Conservation (phyloP, 2,329 filamentous ascomycete genomes). For the Elsinoe australis region DNA sequence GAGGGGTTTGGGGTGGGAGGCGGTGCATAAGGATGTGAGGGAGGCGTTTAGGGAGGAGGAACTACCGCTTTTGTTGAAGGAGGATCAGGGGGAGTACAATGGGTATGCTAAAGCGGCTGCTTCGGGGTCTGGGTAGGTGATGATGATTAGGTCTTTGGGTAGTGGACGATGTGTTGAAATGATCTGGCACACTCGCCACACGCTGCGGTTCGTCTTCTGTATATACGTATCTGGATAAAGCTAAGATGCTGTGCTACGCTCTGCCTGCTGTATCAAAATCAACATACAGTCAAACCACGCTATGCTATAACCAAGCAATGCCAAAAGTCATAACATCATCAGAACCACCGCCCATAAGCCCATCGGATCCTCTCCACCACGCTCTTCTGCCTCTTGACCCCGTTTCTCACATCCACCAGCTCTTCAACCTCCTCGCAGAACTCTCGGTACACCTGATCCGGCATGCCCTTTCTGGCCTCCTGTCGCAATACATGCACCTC, state of each 20-base stretch:
- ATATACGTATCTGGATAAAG: no score
- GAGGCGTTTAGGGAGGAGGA: conserved; percentile 38
- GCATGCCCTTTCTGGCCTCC: conserved; percentile 60
- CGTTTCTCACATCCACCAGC: conserved; percentile 69
- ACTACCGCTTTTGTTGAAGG: conserved; percentile 33
- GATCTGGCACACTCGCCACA: no score
- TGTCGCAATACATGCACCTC: conserved; percentile 78
- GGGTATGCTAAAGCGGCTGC: conserved; percentile 18
- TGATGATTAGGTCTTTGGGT: no score
- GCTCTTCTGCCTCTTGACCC: conserved; percentile 67
- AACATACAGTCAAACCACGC: no score
- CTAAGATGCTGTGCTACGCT: no score
- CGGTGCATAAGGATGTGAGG: conserved; percentile 38
- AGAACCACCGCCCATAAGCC: conserved; percentile 73
- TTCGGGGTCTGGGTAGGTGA: background rate
- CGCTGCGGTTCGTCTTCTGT: no score
- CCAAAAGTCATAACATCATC: no score
- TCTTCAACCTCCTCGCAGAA: conserved; percentile 86
- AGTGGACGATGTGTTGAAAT: no score
- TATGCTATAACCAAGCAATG: no score
- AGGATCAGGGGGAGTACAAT: conserved; percentile 24
- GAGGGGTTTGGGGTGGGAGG: conserved; percentile 40
- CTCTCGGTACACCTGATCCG: conserved; percentile 67
- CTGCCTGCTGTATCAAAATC: no score
- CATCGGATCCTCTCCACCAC: conserved; percentile 79